Evolutionary conservation across 768 basidiomycete genomes (phyloP), one percentile per base, ranked within the genome.

Genomic region (Suillus subaureus): DNA sequence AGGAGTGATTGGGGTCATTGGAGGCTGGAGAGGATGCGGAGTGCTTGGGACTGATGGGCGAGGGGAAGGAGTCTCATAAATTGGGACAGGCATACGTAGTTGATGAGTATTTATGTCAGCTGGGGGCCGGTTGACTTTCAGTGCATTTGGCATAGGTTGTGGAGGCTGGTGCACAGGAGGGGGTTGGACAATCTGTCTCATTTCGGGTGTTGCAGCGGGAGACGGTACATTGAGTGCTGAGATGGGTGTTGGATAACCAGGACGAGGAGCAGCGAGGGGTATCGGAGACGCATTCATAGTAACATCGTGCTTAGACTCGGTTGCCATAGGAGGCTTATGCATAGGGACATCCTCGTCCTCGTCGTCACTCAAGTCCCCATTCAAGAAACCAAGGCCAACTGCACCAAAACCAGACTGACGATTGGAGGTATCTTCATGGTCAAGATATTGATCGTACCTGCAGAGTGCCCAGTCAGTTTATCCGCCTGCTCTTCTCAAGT

Each of bases 1-100:
- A 18, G 93, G 92, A 0, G 83, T 86, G 67, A 94, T 94, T 61
- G 93, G 93, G 0, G 90, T 91, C 67, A 89, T 82, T 6, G 92
- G 90, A 0, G 92, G 87, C 61, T 87, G 87, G 4, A 94, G 82
- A 4, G 93, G 91, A 69, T 92, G 92, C 4, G 91, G 92, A 2
- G 82, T 73, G 63, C 79, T 82, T 12, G 88, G 85, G 35, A 85
- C 78, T 55, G 74, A 77, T 62, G 68, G 76, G 64, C 66, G 76
- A 67, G 58, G 71, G 64, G 72, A 49, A 39, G 63, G 71, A 39
- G 78, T 75, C 65, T 73, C 73, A 64, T 76, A 79, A 23, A 75
- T 75, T 16, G 77, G 76, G 31, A 67, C 71, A 66, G 76, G 74
- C 68, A 77, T 69, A 63, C 74, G 72, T 56, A 71, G 74, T 31